Evolutionary conservation across 2,329 filamentous ascomycete species (phyloP).

Genomic region (Phialemonium atrogriseum): DNA sequence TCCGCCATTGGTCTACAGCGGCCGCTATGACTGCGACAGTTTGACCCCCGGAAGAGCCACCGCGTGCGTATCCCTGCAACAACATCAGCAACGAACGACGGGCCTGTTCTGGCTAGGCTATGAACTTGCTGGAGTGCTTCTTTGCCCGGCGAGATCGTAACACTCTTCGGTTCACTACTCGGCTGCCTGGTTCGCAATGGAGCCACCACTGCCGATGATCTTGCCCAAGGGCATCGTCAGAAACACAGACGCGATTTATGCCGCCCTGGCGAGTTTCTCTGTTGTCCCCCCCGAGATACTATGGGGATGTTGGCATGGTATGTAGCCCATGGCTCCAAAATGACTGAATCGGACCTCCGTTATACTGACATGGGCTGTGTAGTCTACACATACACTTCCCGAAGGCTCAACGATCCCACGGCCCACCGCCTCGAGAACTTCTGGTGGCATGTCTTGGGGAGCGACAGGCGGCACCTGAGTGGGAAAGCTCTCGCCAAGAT

Average conservation of each 20-base stretch:
- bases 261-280: slow-evolving; percentile 43
- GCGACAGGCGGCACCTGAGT: slow-evolving; percentile 43
- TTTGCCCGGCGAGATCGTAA: too few species aligned
- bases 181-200: too few species aligned
- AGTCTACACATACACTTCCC: slow-evolving; percentile 55
- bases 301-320: slow-evolving; percentile 50
- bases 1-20: too few species aligned
- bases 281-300: slow-evolving; percentile 44
- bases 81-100: too few species aligned
- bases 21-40: too few species aligned
- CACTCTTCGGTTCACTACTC: too few species aligned
- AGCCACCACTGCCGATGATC: slow-evolving; percentile 27
- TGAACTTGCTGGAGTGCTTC: too few species aligned
- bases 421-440: slow-evolving; percentile 55
- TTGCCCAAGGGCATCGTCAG: slow-evolving; percentile 50
- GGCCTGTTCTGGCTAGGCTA: too few species aligned
- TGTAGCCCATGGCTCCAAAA: slow-evolving; percentile 7
- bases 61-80: too few species aligned
- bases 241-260: slow-evolving; percentile 43
- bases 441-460: slow-evolving; percentile 60
- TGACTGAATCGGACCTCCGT: neutral
- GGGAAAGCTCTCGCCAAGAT: slow-evolving; percentile 45
- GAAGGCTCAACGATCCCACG: slow-evolving; percentile 52
- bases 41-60: too few species aligned
- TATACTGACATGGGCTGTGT: slow-evolving; percentile 6